These are phyloP conservation scores for Pestalotiopsis sp. DNA, from an alignment of 2,329 filamentous ascomycete species.

Conservation along the genomic window DNA sequence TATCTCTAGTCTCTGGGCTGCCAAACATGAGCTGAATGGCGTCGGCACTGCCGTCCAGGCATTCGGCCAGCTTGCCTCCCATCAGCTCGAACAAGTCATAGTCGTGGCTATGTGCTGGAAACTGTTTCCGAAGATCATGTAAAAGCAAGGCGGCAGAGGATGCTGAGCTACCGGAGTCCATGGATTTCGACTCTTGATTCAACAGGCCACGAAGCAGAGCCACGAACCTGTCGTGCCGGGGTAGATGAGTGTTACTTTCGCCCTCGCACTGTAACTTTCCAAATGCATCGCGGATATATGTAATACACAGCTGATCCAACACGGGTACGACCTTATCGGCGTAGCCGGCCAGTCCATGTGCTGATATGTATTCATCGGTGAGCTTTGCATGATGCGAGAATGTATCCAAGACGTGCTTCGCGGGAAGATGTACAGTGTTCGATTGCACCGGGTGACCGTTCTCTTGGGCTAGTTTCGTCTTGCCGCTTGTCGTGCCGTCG, in stretches of 20 bases:
- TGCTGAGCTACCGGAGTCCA: background rate
- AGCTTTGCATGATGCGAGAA: too few relatives aligned
- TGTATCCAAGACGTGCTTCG: too few relatives aligned
- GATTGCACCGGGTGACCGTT: too few relatives aligned
- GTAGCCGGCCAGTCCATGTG: too few relatives aligned
- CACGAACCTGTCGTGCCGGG: background rate
- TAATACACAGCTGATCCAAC: background rate
- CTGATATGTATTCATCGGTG: too few relatives aligned
- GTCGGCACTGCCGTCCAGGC: constrained; percentile 32
- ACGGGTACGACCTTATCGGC: background rate
- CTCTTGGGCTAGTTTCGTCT: too few relatives aligned
- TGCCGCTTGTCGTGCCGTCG: too few relatives aligned
- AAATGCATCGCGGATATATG: background rate
- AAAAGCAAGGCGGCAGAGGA: background rate
- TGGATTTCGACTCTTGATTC: background rate
- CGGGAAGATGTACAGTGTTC: too few relatives aligned
- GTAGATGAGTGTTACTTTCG: background rate
- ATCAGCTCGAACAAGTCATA: too few relatives aligned
- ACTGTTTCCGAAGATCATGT: background rate
- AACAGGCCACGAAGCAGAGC: background rate
- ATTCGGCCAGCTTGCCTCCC: background rate
- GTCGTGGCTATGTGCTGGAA: background rate
- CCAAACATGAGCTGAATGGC: constrained; percentile 40
- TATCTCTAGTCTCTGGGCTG: constrained; percentile 30
- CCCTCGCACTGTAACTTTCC: background rate